phyloP scores from a whole-genome alignment of 257 asterid species.

The Coffea canephora region DNA sequence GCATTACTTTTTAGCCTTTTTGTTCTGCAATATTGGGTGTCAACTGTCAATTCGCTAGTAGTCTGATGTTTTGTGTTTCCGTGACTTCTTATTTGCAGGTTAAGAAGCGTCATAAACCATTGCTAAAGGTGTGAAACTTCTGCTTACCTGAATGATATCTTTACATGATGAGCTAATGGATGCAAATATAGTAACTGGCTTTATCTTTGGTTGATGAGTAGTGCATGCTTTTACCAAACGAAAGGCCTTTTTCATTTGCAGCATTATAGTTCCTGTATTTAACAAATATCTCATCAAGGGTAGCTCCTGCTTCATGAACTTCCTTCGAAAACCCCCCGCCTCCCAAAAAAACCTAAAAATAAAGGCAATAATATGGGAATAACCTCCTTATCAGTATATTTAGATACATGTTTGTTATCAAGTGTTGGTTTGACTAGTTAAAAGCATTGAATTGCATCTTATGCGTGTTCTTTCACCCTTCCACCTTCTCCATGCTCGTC shows the following conservation, averaged over 20 bases:
- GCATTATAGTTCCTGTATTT: not conserved
- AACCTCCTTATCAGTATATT: not conserved
- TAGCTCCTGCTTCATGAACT: not conserved
- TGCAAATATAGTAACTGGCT: not conserved
- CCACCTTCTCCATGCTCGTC: not conserved
- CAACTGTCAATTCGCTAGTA: not conserved
- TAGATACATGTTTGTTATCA: not conserved
- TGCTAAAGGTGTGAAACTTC: slow-evolving; percentile 62
- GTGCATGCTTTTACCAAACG: not conserved
- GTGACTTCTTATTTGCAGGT: slow-evolving; percentile 53
- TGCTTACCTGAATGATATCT: slow-evolving; percentile 6
- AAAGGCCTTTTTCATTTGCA: not conserved
- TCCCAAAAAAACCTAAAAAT: not conserved
- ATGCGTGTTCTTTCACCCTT: not conserved
- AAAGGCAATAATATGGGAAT: not conserved
- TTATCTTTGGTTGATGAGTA: not conserved
- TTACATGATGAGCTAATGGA: not conserved
- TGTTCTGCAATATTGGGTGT: not conserved
- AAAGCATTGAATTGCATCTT: not conserved
- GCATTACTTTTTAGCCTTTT: not conserved
- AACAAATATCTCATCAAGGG: not conserved
- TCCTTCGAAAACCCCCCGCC: too few relatives aligned
- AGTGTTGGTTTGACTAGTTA: not conserved
- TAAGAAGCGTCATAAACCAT: slow-evolving; percentile 72
- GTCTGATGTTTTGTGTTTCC: not conserved